phyloP scores from a whole-genome alignment of 108 stramenopile species.

The Cyclostephanos tholiformis region DNA sequence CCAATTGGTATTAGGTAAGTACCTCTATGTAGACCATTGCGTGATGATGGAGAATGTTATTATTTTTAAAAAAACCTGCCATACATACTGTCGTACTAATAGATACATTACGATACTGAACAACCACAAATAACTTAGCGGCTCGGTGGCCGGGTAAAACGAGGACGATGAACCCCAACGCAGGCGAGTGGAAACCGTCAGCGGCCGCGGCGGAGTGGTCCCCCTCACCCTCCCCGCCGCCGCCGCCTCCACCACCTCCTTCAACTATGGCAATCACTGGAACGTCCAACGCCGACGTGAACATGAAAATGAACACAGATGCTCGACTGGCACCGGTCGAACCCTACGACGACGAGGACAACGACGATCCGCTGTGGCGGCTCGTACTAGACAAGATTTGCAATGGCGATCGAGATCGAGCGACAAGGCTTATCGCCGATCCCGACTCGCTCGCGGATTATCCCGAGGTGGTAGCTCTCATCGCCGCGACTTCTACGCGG shows the following conservation, averaged over 20 bases:
- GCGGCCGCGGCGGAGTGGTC: constrained; percentile 79
- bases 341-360: constrained; percentile 77
- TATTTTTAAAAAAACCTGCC: too few relatives aligned
- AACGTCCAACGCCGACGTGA: not conserved
- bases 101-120: too few relatives aligned
- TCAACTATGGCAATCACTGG: constrained; percentile 33
- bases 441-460: constrained; percentile 79
- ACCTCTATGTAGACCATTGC: too few relatives aligned
- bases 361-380: constrained; percentile 91
- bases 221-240: constrained; percentile 57
- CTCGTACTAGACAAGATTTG: constrained; percentile 77
- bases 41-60: too few relatives aligned
- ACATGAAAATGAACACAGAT: not conserved
- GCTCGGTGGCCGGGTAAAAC: too few relatives aligned
- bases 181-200: constrained; percentile 80
- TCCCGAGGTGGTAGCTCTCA: constrained; percentile 71
- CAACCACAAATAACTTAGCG: too few relatives aligned
- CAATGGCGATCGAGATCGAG: constrained; percentile 72
- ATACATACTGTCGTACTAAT: too few relatives aligned
- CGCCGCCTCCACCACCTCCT: constrained; percentile 45
- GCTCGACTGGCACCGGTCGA: not conserved
- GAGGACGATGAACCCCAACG: constrained; percentile 70
- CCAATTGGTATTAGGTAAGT: too few relatives aligned
- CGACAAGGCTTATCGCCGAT: constrained; percentile 72
- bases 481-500: constrained; percentile 15